These are phyloP conservation scores for Sequoiadendron giganteum DNA, from an alignment of 75 land plant species.

Conservation along the genomic window DNA sequence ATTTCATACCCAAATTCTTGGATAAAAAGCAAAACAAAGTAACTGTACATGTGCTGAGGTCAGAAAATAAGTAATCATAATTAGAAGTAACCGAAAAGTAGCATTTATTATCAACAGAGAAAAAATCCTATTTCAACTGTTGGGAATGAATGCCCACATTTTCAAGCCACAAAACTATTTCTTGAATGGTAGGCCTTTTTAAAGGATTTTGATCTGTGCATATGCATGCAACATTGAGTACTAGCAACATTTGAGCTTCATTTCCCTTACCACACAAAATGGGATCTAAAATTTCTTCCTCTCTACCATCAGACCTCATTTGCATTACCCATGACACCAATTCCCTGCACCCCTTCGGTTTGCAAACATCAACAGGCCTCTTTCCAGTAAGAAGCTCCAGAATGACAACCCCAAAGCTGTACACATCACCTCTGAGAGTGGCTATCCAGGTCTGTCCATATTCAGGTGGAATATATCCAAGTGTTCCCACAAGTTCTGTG, in stretches of 20 bases:
- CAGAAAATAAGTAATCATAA: not conserved
- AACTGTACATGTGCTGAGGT: not conserved
- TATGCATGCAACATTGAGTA: conserved; percentile 59
- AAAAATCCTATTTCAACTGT: not conserved
- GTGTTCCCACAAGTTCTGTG: conserved; percentile 72
- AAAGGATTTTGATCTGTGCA: conserved; percentile 53
- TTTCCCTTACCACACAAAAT: conserved; percentile 33
- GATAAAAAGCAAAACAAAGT: not conserved
- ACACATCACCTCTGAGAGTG: conserved; percentile 68
- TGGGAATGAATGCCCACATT: conserved; percentile 14
- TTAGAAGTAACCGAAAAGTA: not conserved
- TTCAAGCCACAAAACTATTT: conserved; percentile 64
- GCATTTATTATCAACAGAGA: not conserved
- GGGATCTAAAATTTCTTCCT: conserved; percentile 46
- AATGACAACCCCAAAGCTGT: conserved; percentile 73
- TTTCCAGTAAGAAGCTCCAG: conserved; percentile 67
- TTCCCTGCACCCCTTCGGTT: conserved; percentile 51
- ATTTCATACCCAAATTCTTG: not conserved
- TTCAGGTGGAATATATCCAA: conserved; percentile 69
- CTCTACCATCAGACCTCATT: conserved; percentile 43
- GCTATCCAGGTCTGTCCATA: conserved; percentile 67
- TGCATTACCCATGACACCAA: conserved; percentile 70
- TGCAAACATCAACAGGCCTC: conserved; percentile 68
- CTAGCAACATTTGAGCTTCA: conserved; percentile 51
- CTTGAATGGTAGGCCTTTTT: conserved; percentile 56